phyloP scores from a whole-genome alignment of 2,329 filamentous ascomycete genomes.

The Fusarium sp. region DNA sequence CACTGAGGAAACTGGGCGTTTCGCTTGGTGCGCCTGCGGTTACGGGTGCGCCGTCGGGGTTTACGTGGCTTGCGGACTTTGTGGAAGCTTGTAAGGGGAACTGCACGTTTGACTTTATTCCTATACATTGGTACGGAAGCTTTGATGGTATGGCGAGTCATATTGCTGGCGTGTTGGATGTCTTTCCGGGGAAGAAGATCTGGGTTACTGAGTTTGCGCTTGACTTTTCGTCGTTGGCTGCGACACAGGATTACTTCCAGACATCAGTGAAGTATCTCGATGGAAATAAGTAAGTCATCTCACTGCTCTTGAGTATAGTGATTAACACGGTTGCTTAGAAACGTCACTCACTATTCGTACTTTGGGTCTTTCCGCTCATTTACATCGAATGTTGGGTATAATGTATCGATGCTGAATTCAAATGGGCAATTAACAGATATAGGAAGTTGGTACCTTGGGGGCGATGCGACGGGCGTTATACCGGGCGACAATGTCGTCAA shows the following conservation, averaged over 20 bases:
- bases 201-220: background rate
- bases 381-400: background rate
- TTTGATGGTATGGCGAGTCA: background rate
- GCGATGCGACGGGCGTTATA: background rate
- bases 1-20: background rate
- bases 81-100: background rate
- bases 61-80: background rate
- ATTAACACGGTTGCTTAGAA: background rate
- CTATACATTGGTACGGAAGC: background rate
- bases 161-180: background rate
- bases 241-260: background rate
- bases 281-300: background rate
- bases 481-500: background rate
- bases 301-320: fast-evolving
- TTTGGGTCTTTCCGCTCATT: background rate
- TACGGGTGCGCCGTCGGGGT: background rate
- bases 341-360: background rate
- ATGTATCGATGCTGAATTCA: background rate
- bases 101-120: background rate
- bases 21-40: background rate
- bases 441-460: background rate
- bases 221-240: background rate
- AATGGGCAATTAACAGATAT: background rate
- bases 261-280: background rate
- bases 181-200: background rate